Evolutionary conservation across 208 protist species (phyloP).

Genomic region (Trypanosoma avium): DNA sequence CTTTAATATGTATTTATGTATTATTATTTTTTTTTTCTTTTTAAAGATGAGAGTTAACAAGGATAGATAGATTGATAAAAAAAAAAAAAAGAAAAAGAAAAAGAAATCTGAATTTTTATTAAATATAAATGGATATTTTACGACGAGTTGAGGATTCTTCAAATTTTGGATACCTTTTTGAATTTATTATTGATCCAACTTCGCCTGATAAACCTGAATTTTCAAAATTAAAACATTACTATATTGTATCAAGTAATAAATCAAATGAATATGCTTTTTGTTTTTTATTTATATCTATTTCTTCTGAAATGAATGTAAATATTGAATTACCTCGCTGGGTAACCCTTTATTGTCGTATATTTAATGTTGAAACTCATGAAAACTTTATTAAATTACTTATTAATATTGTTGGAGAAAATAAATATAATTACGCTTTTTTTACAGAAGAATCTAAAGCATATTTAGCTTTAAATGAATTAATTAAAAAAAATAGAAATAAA

Average conservation of each 20-base stretch:
- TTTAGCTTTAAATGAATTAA: constrained; percentile 27
- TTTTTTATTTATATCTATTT: constrained; percentile 37
- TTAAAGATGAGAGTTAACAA: no score
- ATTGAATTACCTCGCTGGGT: constrained; percentile 47
- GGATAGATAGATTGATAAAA: no score
- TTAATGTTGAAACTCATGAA: constrained; percentile 42
- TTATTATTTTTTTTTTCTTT: no score
- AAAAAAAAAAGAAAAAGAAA: constrained; percentile 12
- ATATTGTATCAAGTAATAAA: constrained; percentile 39
- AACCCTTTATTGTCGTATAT: constrained; percentile 44
- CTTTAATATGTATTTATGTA: no score
- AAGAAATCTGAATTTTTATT: neutral
- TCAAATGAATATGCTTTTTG: constrained; percentile 22
- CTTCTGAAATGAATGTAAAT: constrained; percentile 19
- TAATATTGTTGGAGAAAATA: neutral
- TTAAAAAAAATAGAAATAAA: neutral
- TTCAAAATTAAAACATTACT: constrained; percentile 41
- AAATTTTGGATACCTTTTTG: constrained; percentile 42
- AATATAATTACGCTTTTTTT: constrained; percentile 31
- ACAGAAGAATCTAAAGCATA: constrained; percentile 49
- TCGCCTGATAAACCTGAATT: constrained; percentile 48
- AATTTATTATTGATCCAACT: constrained; percentile 61
- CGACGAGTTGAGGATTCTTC: neutral
- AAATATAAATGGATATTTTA: constrained; percentile 35
- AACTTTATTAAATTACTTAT: constrained; percentile 48